A percentile compares a stretch with the other conserved stretches of the same genome.
Conservation (phyloP, 164 flowering plant genomes). For the Magnolia kwangsiensis region DNA sequence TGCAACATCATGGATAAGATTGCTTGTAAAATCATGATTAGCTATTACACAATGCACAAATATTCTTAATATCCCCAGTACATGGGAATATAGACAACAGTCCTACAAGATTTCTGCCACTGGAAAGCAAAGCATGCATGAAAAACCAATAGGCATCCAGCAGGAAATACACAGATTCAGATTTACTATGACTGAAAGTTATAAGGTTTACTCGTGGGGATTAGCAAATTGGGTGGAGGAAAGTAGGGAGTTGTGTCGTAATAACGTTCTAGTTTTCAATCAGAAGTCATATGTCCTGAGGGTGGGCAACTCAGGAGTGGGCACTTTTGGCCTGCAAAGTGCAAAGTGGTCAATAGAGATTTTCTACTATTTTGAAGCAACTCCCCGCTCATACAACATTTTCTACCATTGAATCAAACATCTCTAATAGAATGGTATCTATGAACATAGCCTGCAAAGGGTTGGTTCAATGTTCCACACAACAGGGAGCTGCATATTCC, state of each 20-base stretch:
- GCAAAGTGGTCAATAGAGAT: no score
- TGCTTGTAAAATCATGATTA: not conserved
- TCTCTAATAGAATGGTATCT: not conserved
- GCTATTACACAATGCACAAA: not conserved
- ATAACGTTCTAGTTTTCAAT: no score
- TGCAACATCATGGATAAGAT: not conserved
- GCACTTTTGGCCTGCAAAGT: no score
- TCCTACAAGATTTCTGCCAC: not conserved
- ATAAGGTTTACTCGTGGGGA: not conserved
- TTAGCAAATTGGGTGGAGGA: not conserved
- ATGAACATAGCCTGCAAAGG: not conserved
- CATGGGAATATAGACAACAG: not conserved
- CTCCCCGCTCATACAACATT: no score
- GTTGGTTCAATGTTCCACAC: not conserved
- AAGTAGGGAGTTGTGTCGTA: not conserved
- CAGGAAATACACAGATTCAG: not conserved
- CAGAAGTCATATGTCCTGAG: no score
- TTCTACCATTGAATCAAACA: no score
- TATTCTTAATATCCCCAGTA: not conserved
- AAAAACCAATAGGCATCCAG: not conserved
- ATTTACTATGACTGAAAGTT: not conserved
- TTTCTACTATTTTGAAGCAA: no score
- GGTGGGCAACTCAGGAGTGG: no score
- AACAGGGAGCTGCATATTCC: no score
- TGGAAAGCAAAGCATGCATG: not conserved